Conservation (phyloP, 257 asterid genomes). For the Solanum acaule region DNA sequence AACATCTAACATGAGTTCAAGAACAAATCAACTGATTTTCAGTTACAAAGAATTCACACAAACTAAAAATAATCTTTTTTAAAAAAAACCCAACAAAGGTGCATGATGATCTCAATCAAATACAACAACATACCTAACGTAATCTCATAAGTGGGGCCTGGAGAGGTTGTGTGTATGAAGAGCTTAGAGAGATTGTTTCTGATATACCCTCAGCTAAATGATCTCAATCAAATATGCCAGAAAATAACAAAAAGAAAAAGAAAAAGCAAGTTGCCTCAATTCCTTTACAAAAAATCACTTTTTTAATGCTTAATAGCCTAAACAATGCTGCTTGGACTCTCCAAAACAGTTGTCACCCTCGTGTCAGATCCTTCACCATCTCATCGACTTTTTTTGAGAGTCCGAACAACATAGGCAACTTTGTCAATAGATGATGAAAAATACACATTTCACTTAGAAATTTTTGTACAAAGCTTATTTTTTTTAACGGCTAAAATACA, state of each 20-base stretch:
- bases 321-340: not conserved
- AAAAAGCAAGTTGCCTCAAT: not conserved
- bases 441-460: constrained; percentile 43
- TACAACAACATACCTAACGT: not conserved
- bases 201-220: too few relatives aligned
- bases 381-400: not conserved
- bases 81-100: not conserved
- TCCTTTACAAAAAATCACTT: not conserved
- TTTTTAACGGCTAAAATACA: constrained; percentile 18
- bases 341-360: not conserved
- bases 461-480: constrained; percentile 27
- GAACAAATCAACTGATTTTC: not conserved
- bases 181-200: not conserved
- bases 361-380: not conserved
- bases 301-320: not conserved
- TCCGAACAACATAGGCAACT: constrained; percentile 2
- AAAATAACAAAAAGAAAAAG: not conserved
- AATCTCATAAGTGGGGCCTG: not conserved
- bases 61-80: not conserved
- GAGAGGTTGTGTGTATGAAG: not conserved
- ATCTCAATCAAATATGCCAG: not conserved
- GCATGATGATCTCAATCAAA: not conserved
- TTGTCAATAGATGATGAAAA: constrained; percentile 44
- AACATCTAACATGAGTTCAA: not conserved
- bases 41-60: not conserved